Evolutionary conservation across 2,329 filamentous ascomycete genomes (phyloP).

Genomic region (Macrophomina pseudophaseolina): DNA sequence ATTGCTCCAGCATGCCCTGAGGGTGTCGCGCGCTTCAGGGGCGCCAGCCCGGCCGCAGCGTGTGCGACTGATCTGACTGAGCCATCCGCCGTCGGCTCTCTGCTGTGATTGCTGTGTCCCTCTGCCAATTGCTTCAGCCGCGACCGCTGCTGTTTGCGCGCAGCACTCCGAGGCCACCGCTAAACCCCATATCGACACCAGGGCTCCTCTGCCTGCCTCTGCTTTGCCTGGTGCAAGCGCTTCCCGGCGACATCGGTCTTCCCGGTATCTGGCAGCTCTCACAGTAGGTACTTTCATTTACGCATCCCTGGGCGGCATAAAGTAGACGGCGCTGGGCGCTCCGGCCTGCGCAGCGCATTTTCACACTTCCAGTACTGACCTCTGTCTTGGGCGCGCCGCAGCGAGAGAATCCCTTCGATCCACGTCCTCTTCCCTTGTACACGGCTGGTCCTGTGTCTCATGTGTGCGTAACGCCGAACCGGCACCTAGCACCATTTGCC

Average conservation of each 20-base stretch:
- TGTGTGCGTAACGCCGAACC: conserved; percentile 18
- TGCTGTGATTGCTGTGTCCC: conserved; percentile 13
- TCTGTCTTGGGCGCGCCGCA: conserved; percentile 12
- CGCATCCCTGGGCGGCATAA: conserved; percentile 17
- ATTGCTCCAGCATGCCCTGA: conserved; percentile 16
- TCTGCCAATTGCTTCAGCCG: conserved; percentile 13
- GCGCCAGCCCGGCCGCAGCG: not conserved
- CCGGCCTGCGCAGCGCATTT: conserved; percentile 1
- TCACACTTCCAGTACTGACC: conserved; percentile 11
- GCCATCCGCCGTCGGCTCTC: conserved; percentile 10
- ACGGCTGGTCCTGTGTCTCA: conserved; percentile 25
- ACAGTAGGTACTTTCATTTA: conserved; percentile 21
- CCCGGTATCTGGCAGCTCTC: not conserved
- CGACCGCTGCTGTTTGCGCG: conserved; percentile 11
- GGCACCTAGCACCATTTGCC: conserved; percentile 12
- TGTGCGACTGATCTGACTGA: not conserved
- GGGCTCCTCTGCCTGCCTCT: not conserved
- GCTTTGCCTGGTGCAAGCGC: conserved; percentile 12
- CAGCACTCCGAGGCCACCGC: conserved; percentile 6
- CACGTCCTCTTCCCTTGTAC: conserved; percentile 22
- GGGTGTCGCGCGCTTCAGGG: conserved; percentile 19
- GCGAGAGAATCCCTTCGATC: not conserved
- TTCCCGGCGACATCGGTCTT: conserved; percentile 14
- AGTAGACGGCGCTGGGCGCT: not conserved
- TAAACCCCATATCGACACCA: conserved; percentile 1